Percentiles rank a stretch among this genome's conserved stretches.
These are phyloP conservation scores for Coccomyxa sp. DNA, from an alignment of 139 green algal species.

Conservation along the genomic window DNA sequence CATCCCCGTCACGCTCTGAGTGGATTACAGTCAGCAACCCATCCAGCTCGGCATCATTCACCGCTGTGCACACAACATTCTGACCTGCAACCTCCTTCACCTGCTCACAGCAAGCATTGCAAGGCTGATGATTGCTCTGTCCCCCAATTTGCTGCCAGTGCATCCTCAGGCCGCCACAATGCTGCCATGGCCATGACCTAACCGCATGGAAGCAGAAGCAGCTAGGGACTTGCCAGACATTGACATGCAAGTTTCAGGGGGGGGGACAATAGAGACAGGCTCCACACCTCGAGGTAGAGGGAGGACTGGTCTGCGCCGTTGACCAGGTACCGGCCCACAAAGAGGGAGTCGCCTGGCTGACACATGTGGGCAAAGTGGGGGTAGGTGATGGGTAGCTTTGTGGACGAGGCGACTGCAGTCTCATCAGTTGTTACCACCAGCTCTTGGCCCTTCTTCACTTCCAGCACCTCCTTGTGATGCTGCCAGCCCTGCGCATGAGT, in stretches of 20 bases:
- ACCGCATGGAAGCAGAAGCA: no score
- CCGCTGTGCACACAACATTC: conserved; percentile 50
- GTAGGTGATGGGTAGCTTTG: conserved; percentile 55
- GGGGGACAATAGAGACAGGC: background rate
- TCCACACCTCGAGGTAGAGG: conserved; percentile 68
- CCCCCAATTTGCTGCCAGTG: background rate
- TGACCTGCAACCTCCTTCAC: conserved; percentile 27
- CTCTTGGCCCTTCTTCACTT: conserved; percentile 49
- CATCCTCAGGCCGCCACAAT: background rate
- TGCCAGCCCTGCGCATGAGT: conserved; percentile 58
- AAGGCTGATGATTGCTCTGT: background rate
- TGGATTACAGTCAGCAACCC: conserved; percentile 73
- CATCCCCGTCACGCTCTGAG: conserved; percentile 41
- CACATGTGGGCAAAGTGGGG: conserved; percentile 13
- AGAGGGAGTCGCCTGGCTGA: conserved; percentile 53
- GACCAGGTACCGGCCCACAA: conserved; percentile 76
- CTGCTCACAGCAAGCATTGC: conserved; percentile 16
- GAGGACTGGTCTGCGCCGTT: conserved; percentile 58
- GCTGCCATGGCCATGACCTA: no score
- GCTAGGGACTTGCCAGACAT: no score
- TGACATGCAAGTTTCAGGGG: background rate
- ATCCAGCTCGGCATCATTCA: conserved; percentile 67
- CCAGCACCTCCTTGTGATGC: conserved; percentile 48
- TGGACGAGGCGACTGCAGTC: conserved; percentile 23
- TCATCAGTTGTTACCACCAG: conserved; percentile 57